Base-by-base conservation (phyloP, 2,329 filamentous ascomycete species). In the Sclerotinia spermophila region DNA sequence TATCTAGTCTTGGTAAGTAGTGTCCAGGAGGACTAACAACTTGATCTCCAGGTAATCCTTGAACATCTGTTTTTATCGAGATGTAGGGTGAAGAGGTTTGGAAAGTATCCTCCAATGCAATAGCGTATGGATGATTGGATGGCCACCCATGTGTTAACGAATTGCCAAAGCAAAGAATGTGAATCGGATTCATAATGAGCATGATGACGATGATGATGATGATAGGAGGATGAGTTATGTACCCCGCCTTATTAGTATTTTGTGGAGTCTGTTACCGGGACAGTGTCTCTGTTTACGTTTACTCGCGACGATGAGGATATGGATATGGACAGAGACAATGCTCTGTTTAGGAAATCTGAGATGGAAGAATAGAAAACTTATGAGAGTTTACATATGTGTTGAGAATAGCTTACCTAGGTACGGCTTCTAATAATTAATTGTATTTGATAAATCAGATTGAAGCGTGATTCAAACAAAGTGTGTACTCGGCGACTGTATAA, bases 101-200 rank as follows among this genome's bases (percentile, higher is more conserved):
- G 45, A 89, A 81, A 71, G 82, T 82, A 67, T 83, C 77, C 72
- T 81, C 75, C 21, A 91, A 80, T 70, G 81, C 81, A 35, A 78
- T 75, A 8, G 83, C 82, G 80, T 91, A 91, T 0, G 89, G 87
- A 71, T 86, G 83, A 59, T 80, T 81, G 5, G 78, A 35, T 21
- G 79, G 66, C 30, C 82, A 89, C 56, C 89, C 89, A 19, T 82
- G 83, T 8, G 89, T 90, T 60, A 91, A 84, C 56, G 76, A 77
- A 67, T 78, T 76, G 40, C 77, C 77, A 72, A 79, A 78, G 69
- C 76, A 78, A 3, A 79, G 73, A 51, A 78, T 74, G 33, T 71
- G 72, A n/a, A 78, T 67, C 13, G 74, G 71, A 40, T 73, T 72
- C 3, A 60, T 33, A 11, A 75, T 33, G 19, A 75, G 69, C 75